A percentile compares a stretch with the other conserved stretches of the same genome.
Evolutionary conservation across 495 filamentous ascomycete genomes (phyloP).

Genomic region (Xeromyces bisporus): DNA sequence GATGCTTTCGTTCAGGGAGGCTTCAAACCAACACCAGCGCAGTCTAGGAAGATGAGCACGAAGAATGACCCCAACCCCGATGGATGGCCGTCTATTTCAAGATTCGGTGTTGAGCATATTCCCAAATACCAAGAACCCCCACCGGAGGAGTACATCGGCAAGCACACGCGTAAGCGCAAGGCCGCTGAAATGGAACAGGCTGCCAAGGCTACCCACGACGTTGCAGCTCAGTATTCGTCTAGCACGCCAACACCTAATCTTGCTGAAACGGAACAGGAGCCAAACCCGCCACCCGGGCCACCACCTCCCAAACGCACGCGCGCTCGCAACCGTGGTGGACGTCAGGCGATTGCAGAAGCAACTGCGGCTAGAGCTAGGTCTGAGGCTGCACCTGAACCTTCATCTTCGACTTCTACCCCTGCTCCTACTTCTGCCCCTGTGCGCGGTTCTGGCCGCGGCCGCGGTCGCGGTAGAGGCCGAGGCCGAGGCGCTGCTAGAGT

Average conservation of each 20-base stretch:
- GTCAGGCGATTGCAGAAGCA: neutral
- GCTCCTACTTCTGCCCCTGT: conserved; percentile 3
- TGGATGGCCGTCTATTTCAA: conserved; percentile 18
- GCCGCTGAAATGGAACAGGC: conserved; percentile 24
- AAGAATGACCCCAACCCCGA: conserved; percentile 26
- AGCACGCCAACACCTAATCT: conserved; percentile 2
- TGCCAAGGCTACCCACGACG: conserved; percentile 10
- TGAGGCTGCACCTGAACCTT: conserved; percentile 4
- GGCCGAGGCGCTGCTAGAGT: conserved; percentile 12
- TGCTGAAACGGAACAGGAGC: conserved; percentile 18
- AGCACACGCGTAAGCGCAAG: conserved; percentile 31
- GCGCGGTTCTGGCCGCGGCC: conserved; percentile 22
- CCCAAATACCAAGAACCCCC: conserved; percentile 32
- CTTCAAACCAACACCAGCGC: conserved; percentile 27
- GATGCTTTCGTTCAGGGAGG: conserved; percentile 28
- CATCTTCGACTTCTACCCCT: conserved; percentile 5
- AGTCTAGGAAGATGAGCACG: conserved; percentile 21
- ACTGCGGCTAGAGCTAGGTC: conserved; percentile 4
- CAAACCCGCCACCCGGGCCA: conserved; percentile 2
- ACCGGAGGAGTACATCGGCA: conserved; percentile 31
- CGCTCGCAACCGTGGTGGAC: conserved; percentile 17
- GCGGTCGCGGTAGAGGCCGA: conserved; percentile 36
- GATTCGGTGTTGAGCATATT: conserved; percentile 17
- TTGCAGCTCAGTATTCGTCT: conserved; percentile 2
- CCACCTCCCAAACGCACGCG: conserved; percentile 15